A percentile compares a stretch with the other conserved stretches of the same genome.
phyloP scores from a whole-genome alignment of 768 basidiomycete genomes.

The Chalciporus piperatus region DNA sequence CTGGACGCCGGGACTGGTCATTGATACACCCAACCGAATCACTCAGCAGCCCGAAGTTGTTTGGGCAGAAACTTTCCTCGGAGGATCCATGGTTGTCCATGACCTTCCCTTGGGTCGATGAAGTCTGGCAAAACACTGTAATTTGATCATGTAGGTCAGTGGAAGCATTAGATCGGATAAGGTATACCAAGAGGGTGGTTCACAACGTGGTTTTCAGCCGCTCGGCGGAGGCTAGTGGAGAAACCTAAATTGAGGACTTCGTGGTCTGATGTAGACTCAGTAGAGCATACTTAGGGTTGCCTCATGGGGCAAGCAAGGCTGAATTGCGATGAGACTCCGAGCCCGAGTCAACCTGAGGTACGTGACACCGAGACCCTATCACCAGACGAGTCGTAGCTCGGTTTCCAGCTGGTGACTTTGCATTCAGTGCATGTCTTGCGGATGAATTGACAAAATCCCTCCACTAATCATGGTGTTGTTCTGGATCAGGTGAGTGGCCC shows the following conservation, averaged over 20 bases:
- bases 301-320: conserved; percentile 23
- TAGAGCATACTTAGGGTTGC: conserved; percentile 2
- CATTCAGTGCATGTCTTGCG: no score
- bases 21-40: not conserved
- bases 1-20: not conserved
- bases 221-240: not conserved
- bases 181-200: not conserved
- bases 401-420: no score
- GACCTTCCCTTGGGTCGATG: not conserved
- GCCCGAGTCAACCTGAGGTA: no score
- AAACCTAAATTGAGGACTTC: not conserved
- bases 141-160: conserved; percentile 5
- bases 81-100: conserved; percentile 3
- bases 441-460: no score
- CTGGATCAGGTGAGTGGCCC: no score
- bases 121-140: not conserved
- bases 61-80: conserved; percentile 5
- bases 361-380: no score
- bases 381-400: no score
- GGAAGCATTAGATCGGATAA: conserved; percentile 5
- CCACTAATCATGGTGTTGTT: no score
- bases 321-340: no score
- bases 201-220: conserved; percentile 14
- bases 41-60: not conserved
- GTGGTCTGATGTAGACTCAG: not conserved